Evolutionary conservation across 108 stramenopile genomes (phyloP), one percentile per base, ranked within the genome.

Genomic region (Pseudonitzschia pungens): DNA sequence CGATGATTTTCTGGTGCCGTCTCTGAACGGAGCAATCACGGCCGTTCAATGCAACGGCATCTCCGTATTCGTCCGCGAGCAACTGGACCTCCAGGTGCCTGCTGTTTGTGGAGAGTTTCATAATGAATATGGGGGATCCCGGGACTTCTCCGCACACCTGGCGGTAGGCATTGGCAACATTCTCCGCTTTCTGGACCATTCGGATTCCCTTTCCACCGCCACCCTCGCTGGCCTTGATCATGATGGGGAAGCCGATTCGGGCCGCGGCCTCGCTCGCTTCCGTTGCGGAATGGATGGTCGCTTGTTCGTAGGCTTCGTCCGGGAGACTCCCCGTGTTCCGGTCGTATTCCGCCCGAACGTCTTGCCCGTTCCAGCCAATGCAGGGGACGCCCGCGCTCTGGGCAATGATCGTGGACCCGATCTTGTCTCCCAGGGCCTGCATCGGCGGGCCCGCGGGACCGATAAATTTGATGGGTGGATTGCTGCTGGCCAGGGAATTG

Each of bases 131-230:
- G 66, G 99, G 99, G 69, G 87, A 89, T 31, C 99, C 99, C 18
- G 99, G 98, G 9, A 99, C 93, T 84, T 99, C 99, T 31, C 96
- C 92, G 72, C 92, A 93, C n/a, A 99, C 99, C 80, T 98, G 97
- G 15, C 97, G 84, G 84, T 89, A 99, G 60, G 93, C 89, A 70
- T 86, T 90, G 56, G 82, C 78, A n/a, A 99, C 92, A 74, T 94
- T 88, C 56, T 88, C 92, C 20, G 59, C 45, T 15, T 65, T 69
- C 65, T 78, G 69, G 26, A 93, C 94, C 77, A 85, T 84, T 32
- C 98, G 94, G 83, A 98, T 98, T 40, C 99, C 99, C 78, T 99
- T 99, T 70, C 99, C 99, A 54, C 99, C 99, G 10, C 99, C 99
- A 64, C 99, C 99, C 80, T 99, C 99, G 27, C 87, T 89, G 16